These are phyloP conservation scores for Stephanodiscus minutulus DNA, from an alignment of 108 stramenopile species.

Conservation along the genomic window DNA sequence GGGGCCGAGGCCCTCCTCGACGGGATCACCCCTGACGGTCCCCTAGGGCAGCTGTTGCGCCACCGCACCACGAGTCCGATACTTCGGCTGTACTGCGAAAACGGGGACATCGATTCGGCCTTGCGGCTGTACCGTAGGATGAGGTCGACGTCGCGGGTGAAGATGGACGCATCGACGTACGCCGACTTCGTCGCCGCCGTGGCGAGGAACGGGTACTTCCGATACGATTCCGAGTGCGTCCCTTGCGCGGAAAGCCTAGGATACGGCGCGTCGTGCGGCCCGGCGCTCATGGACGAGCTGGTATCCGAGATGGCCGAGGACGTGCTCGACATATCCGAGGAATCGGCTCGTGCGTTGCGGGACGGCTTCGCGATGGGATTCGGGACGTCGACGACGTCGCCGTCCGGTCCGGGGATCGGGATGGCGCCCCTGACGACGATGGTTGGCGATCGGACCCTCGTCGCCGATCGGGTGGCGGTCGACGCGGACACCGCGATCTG, in stretches of 20 bases:
- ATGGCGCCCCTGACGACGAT: slow-evolving; percentile 17
- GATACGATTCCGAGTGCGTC: slow-evolving; percentile 33
- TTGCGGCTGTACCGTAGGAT: slow-evolving; percentile 50
- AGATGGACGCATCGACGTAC: slow-evolving; percentile 49
- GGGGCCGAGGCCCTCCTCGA: slow-evolving; percentile 77
- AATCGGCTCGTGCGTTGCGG: slow-evolving; percentile 28
- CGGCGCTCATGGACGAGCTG: slow-evolving; percentile 37
- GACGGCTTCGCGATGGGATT: slow-evolving; percentile 48
- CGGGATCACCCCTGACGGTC: slow-evolving; percentile 36
- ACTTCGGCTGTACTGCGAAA: slow-evolving; percentile 49
- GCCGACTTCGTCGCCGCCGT: slow-evolving; percentile 45
- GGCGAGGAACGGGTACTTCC: slow-evolving; percentile 47
- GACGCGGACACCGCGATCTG: slow-evolving; percentile 45
- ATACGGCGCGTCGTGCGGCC: slow-evolving; percentile 34
- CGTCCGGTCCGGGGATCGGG: slow-evolving; percentile 27
- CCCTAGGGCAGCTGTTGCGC: slow-evolving; percentile 30
- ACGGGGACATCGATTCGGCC: slow-evolving; percentile 48
- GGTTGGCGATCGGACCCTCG: slow-evolving; percentile 18
- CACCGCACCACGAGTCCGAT: slow-evolving; percentile 53
- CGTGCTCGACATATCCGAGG: slow-evolving; percentile 52
- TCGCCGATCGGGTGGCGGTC: slow-evolving; percentile 43
- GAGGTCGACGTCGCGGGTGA: slow-evolving; percentile 45
- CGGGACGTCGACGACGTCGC: not conserved
- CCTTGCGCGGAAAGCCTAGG: slow-evolving; percentile 44
- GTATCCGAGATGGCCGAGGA: slow-evolving; percentile 54